A percentile compares a stretch with the other conserved stretches of the same genome.
phyloP scores from a whole-genome alignment of 2,329 filamentous ascomycete genomes.

The Phialophora expanda region DNA sequence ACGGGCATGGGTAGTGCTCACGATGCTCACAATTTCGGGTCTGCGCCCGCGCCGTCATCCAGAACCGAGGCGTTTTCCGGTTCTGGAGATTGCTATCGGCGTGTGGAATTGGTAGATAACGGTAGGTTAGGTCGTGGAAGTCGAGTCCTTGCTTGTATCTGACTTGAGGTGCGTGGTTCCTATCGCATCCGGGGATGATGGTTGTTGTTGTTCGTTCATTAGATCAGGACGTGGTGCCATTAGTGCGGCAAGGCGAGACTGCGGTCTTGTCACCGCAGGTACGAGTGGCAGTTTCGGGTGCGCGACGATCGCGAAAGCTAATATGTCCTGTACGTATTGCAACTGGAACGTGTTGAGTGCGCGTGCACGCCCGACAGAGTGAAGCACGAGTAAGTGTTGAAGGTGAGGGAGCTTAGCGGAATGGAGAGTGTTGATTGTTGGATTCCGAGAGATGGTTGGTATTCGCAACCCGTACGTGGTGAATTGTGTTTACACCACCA shows the following conservation, averaged over 20 bases:
- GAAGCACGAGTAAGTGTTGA: background rate
- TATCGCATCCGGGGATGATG: background rate
- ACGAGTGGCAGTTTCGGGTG: no score
- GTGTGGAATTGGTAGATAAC: background rate
- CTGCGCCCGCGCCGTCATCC: background rate
- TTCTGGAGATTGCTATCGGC: background rate
- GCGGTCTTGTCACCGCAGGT: no score
- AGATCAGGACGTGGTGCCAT: background rate
- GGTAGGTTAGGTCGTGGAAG: no score
- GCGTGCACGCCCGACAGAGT: background rate
- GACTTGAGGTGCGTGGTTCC: background rate
- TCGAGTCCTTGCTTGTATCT: no score
- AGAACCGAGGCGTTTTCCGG: background rate
- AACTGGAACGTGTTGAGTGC: no score
- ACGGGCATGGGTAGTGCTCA: background rate
- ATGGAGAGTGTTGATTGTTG: background rate
- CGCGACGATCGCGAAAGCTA: background rate
- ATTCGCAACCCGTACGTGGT: no score
- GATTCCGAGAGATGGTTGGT: background rate
- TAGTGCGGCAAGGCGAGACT: background rate
- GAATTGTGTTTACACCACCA: no score
- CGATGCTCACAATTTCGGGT: background rate
- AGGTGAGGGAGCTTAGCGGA: background rate
- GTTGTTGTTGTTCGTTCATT: background rate
- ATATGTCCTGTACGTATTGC: no score